Evolutionary conservation across 208 protist species (phyloP).

Genomic region (Porcisia deanei): DNA sequence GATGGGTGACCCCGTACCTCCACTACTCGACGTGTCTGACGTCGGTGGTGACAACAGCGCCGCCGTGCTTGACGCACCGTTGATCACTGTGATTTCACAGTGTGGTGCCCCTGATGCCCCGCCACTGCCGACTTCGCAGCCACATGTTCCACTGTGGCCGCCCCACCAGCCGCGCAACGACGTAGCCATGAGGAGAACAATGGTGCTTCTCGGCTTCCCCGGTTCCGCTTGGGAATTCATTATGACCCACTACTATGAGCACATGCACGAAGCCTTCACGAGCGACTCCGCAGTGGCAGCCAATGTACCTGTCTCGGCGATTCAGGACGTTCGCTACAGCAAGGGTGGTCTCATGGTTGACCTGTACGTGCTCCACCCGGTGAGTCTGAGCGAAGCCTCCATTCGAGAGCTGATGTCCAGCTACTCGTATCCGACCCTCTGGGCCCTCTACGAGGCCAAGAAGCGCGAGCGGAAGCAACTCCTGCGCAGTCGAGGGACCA

Average conservation of each 20-base stretch:
- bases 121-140: constrained; percentile 4
- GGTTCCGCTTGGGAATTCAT: constrained; percentile 33
- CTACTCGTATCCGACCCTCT: constrained; percentile 27
- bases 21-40: neutral
- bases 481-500: constrained; percentile 6
- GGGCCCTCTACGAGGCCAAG: constrained; percentile 30
- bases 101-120: neutral
- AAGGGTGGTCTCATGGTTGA: constrained; percentile 32
- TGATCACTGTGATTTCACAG: neutral
- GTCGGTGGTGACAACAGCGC: neutral
- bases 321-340: constrained; percentile 34
- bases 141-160: neutral
- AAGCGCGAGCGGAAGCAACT: constrained; percentile 29
- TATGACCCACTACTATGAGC: constrained; percentile 33
- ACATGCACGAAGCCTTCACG: constrained; percentile 32
- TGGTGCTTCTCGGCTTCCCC: constrained; percentile 33
- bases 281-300: constrained; percentile 20
- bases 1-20: neutral
- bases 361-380: constrained; percentile 30
- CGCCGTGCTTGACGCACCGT: neutral
- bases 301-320: constrained; percentile 20
- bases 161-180: constrained; percentile 12
- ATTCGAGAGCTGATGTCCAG: constrained; percentile 30
- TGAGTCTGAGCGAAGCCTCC: constrained; percentile 5
- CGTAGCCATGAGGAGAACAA: constrained; percentile 23